These are phyloP conservation scores for Pseudonitzschia multiseries DNA, from an alignment of 108 stramenopile genomes.

Conservation along the genomic window DNA sequence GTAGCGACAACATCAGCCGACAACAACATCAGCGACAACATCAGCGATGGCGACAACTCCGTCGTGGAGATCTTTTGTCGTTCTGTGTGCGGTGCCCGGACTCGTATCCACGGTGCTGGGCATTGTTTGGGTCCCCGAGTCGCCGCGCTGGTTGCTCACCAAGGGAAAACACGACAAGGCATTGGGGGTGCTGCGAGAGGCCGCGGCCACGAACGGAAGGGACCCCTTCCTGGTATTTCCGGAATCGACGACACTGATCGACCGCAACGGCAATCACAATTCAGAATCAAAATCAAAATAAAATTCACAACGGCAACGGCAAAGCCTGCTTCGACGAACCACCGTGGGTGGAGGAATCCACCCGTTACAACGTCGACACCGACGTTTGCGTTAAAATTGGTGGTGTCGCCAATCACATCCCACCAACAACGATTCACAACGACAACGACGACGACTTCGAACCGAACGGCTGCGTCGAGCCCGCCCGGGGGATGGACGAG, in stretches of 20 bases:
- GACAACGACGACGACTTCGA: neutral
- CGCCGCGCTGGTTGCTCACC: conserved; percentile 63
- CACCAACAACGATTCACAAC: too few relatives aligned
- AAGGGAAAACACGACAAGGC: conserved; percentile 59
- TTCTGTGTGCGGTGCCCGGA: conserved; percentile 60
- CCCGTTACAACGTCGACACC: too few relatives aligned
- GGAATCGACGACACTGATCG: conserved; percentile 17
- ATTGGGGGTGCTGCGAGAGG: conserved; percentile 42
- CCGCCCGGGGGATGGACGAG: neutral
- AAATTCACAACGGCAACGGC: neutral
- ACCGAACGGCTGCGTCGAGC: neutral
- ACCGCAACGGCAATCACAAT: conserved; percentile 13
- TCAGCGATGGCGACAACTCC: too few relatives aligned
- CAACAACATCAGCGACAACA: too few relatives aligned
- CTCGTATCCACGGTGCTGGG: conserved; percentile 46
- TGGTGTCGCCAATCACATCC: too few relatives aligned
- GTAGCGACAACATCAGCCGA: too few relatives aligned
- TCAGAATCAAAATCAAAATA: too few relatives aligned
- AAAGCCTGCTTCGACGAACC: neutral
- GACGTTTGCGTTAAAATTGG: too few relatives aligned
- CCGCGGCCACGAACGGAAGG: conserved; percentile 49
- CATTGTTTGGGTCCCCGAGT: conserved; percentile 58
- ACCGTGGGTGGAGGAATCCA: too few relatives aligned
- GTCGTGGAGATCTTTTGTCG: conserved; percentile 65
- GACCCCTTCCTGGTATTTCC: conserved; percentile 49